Evolutionary conservation across 208 protist genomes (phyloP), one percentile per base, ranked within the genome.

Genomic region (Leishmania mexicana): DNA sequence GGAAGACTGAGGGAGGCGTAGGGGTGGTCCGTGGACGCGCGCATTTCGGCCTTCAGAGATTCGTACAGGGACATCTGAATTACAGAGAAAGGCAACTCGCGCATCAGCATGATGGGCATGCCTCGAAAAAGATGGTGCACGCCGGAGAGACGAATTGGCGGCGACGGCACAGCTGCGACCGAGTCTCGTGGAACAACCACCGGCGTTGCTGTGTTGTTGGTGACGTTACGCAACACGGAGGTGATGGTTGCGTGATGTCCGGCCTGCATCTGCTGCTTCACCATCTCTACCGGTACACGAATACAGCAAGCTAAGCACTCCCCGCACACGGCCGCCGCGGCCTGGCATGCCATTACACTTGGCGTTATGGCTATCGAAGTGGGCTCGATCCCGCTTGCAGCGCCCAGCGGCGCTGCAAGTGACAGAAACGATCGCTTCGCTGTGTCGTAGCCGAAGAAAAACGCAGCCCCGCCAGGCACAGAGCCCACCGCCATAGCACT

Each of bases 61-160:
- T 99, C 96, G 78, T 98, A 99, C 19, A 98, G 92, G 17, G 90
- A 94, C 90, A 98, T 98, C 80, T 99, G 97, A 75, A 97, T 92
- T 0, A 98, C 88, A 21, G 95, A 90, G 85, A 99, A 99, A 15
- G 97, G 97, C 15, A 98, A 65, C 79, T 98, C 93, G 47, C 96
- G 93, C 60, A 95, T 74, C 4, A 98, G 82, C 89, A 97, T 98
- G 17, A 96, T 91, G 2, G 88, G 89, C 89, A 97, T 97, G 1
- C 95, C 97, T n/a, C 79, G 84, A 75, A 97, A 95, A 17, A 97
- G 81, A 49, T 84, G 79, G 31, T 75, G 89, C 70, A 98, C 28
- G 76, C 93, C 86, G 51, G 89, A 28, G 28, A 84, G n/a, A 64
- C 84, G 84, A 24, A 85, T 79, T 54, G 76, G 67, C 15, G 76